Percentiles rank a stretch among this genome's conserved stretches.
Evolutionary conservation across 352 stramenopile genomes (phyloP).

Genomic region (Phytophthora macrochlamydospora): DNA sequence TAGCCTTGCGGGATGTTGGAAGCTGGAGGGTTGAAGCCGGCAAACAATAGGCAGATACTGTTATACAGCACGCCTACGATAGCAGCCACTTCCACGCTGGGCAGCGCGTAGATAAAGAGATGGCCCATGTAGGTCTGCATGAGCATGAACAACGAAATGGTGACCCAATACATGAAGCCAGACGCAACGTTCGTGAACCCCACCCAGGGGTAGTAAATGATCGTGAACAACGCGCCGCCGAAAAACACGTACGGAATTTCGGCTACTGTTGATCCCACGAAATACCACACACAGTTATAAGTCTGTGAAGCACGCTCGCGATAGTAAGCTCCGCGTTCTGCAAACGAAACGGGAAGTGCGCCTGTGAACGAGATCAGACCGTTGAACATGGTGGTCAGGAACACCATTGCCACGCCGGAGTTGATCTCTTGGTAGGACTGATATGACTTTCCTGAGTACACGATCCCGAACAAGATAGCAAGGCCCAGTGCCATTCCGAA

Average conservation of each 20-base stretch:
- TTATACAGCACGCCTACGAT: slow-evolving; percentile 45
- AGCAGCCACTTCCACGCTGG: slow-evolving; percentile 38
- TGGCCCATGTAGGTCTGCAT: slow-evolving; percentile 43
- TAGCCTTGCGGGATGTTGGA: slow-evolving; percentile 40
- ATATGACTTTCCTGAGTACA: slow-evolving; percentile 50
- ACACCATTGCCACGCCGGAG: slow-evolving; percentile 70
- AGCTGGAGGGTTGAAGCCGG: slow-evolving; percentile 43
- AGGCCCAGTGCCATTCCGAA: slow-evolving; percentile 62
- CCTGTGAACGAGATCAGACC: slow-evolving; percentile 74
- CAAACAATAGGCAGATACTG: slow-evolving; percentile 44
- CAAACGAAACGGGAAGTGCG: slow-evolving; percentile 70
- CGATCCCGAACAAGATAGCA: slow-evolving; percentile 66
- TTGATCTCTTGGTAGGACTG: slow-evolving; percentile 43
- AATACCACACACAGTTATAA: slow-evolving; percentile 79
- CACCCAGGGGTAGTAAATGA: slow-evolving; percentile 55
- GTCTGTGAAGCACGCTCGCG: slow-evolving; percentile 87
- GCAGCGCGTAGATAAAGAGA: slow-evolving; percentile 40
- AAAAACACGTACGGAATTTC: slow-evolving; percentile 53
- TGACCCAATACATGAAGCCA: slow-evolving; percentile 46
- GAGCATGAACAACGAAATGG: slow-evolving; percentile 36
- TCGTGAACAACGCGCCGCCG: slow-evolving; percentile 37
- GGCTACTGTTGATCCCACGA: slow-evolving; percentile 69
- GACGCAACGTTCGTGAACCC: slow-evolving; percentile 42
- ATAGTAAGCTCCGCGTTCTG: slow-evolving; percentile 90
- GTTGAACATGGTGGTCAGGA: slow-evolving; percentile 77